Evolutionary conservation across 768 basidiomycete genomes (phyloP), one percentile per base, ranked within the genome.

Genomic region (Tylopilus felleus): DNA sequence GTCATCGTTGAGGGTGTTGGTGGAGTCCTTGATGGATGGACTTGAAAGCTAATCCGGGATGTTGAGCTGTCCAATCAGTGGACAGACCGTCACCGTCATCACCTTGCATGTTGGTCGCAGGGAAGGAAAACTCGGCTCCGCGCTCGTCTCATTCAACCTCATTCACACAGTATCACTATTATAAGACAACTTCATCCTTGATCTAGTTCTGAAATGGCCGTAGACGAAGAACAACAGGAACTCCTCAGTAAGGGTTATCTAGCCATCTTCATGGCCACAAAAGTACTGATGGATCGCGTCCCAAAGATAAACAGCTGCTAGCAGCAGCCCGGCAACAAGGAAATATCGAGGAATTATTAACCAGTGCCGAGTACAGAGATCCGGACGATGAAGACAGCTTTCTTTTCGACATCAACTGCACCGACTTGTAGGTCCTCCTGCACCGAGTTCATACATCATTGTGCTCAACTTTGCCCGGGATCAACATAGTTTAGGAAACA

Each of bases 351-450:
- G 65, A 70, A 13, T 28, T 71, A 8, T 50, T 69, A 9, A 55
- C 25, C 12, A 36, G 46, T n/a, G 21, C 0, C 1, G 62, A 71
- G n/a, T 62, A 53, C 45, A 60, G 64, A 43, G 61, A 71, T 19
- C 41, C 47, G 17, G 25, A 42, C 0, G 55, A 66, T 6, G 42
- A 51, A 23, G 56, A 60, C 7, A 28, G 1, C 22, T 68, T 67
- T 44, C 36, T 67, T 19, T 71, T 68, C 31, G 68, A 71, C 49
- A 60, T 69, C 49, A 71, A 71, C 49, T 71, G 68, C 39, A 60
- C 28, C 14, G 68, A 71, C 31, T 10, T 58, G 70, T 71, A 62
- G 29, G 68, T 58, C n/a, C 21, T 29, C 17, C 29, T n/a, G 5
- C 21, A 19, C 27, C 28, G 5, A 21, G 19, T 17, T 25, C 25